These are phyloP conservation scores for Bidens hawaiensis DNA, from an alignment of 140 eudicot genomes.

Conservation along the genomic window DNA sequence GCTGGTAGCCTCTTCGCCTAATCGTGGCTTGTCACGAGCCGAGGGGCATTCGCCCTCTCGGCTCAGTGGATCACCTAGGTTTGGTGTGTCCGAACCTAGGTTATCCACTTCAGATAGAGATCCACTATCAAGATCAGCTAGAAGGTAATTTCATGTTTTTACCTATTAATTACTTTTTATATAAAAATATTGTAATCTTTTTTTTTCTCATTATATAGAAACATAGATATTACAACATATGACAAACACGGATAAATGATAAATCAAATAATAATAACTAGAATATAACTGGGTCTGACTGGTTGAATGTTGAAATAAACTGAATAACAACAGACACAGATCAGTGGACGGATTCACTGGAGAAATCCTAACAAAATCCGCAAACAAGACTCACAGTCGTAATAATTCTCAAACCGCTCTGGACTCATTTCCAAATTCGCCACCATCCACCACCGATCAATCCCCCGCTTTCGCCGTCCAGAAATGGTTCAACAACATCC, in stretches of 20 bases:
- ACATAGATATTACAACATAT: no score
- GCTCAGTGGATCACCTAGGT: slow-evolving; percentile 54
- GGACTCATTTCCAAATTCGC: slow-evolving; percentile 4
- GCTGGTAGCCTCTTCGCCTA: slow-evolving; percentile 71
- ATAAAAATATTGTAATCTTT: no score
- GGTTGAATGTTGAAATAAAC: neutral
- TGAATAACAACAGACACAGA: slow-evolving; percentile 50
- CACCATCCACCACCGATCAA: slow-evolving; percentile 18
- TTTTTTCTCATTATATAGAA: no score
- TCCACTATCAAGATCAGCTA: slow-evolving; percentile 66
- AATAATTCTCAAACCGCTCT: slow-evolving; percentile 31
- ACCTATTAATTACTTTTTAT: neutral
- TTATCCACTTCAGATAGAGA: slow-evolving; percentile 50
- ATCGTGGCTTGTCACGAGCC: slow-evolving; percentile 35
- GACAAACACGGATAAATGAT: no score
- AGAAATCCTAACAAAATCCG: slow-evolving; percentile 63
- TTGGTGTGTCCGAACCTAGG: slow-evolving; percentile 43
- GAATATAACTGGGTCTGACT: neutral
- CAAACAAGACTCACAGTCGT: slow-evolving; percentile 41
- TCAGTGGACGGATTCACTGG: slow-evolving; percentile 54
- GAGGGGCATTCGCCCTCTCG: slow-evolving; percentile 58
- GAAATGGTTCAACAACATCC: slow-evolving; percentile 63
- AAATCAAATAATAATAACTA: no score
- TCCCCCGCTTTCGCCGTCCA: slow-evolving; percentile 53
- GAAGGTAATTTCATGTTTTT: slow-evolving; percentile 40